Conservation (phyloP, 768 basidiomycete species). For the Suillus alpinus region DNA sequence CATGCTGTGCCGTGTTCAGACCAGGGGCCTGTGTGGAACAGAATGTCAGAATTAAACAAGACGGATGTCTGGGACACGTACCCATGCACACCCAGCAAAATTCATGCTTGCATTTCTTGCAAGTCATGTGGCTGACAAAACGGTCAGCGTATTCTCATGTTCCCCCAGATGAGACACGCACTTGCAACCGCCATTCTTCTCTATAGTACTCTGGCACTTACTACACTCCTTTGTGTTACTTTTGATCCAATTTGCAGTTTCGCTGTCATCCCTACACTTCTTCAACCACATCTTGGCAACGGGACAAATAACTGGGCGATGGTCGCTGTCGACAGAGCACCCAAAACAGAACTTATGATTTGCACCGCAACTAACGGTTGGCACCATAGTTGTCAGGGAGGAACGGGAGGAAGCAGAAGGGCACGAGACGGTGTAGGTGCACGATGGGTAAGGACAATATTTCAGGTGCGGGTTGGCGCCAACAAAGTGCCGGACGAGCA, state of each 20-base stretch:
- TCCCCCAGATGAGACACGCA: constrained; percentile 41
- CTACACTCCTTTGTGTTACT: constrained; percentile 99
- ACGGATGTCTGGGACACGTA: constrained; percentile 23
- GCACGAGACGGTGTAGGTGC: constrained; percentile 93
- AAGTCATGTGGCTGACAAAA: constrained; percentile 89
- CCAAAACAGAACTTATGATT: constrained; percentile 93
- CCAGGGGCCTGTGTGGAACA: constrained; percentile 74
- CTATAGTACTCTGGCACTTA: constrained; percentile 95
- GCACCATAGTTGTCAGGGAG: constrained; percentile 75
- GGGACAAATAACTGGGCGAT: constrained; percentile 86
- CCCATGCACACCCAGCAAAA: constrained; percentile 99
- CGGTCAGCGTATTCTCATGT: constrained; percentile 12
- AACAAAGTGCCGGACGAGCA: constrained; percentile 89
- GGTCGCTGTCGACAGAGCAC: constrained; percentile 83
- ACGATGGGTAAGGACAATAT: constrained; percentile 94
- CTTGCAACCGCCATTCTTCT: constrained; percentile 99
- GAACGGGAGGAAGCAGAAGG: constrained; percentile 73
- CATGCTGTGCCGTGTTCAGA: constrained; percentile 94
- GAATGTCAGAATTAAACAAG: constrained; percentile 34
- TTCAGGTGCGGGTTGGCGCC: constrained; percentile 77
- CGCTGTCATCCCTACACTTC: constrained; percentile 96
- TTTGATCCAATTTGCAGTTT: constrained; percentile 99
- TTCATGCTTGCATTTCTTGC: constrained; percentile 98
- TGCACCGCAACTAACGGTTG: constrained; percentile 84
- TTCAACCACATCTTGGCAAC: constrained; percentile 93